Evolutionary conservation across 768 basidiomycete genomes (phyloP).

Genomic region (Omphalotus guepiniiformis): DNA sequence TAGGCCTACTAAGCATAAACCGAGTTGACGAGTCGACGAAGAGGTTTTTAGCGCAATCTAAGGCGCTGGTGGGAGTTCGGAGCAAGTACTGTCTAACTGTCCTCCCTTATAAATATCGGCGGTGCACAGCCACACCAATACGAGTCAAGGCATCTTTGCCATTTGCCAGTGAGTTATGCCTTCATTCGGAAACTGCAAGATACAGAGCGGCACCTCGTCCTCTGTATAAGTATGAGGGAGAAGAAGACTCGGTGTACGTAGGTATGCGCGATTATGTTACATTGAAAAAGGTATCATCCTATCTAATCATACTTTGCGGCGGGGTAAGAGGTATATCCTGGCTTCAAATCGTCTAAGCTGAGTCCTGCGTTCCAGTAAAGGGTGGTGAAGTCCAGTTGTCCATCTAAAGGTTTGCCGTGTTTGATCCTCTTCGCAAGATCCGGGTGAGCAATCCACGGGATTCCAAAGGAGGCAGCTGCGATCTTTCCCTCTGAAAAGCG

Average conservation of each 20-base stretch:
- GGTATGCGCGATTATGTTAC: too few relatives aligned
- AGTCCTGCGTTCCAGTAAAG: constrained; percentile 16
- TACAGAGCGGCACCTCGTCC: too few relatives aligned
- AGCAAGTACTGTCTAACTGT: too few relatives aligned
- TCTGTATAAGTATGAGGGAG: too few relatives aligned
- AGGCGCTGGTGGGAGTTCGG: too few relatives aligned
- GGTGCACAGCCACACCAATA: too few relatives aligned
- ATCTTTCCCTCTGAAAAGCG: constrained; percentile 20
- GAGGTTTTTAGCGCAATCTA: not conserved
- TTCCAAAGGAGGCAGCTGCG: constrained; percentile 26
- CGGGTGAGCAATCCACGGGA: constrained; percentile 24
- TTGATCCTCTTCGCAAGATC: constrained; percentile 25
- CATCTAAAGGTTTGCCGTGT: constrained; percentile 21
- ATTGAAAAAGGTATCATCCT: too few relatives aligned
- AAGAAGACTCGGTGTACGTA: too few relatives aligned
- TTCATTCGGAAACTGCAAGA: too few relatives aligned
- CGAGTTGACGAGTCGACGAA: not conserved
- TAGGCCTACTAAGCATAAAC: constrained; percentile 71
- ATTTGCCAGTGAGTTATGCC: too few relatives aligned
- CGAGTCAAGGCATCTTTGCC: too few relatives aligned
- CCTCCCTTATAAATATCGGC: too few relatives aligned
- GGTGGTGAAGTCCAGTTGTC: constrained; percentile 14
- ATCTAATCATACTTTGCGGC: constrained; percentile 1
- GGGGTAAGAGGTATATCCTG: constrained; percentile 25
- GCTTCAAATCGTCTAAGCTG: constrained; percentile 14